Evolutionary conservation across 2,329 filamentous ascomycete genomes (phyloP).

Genomic region (Pseudogymnoascus sp.): DNA sequence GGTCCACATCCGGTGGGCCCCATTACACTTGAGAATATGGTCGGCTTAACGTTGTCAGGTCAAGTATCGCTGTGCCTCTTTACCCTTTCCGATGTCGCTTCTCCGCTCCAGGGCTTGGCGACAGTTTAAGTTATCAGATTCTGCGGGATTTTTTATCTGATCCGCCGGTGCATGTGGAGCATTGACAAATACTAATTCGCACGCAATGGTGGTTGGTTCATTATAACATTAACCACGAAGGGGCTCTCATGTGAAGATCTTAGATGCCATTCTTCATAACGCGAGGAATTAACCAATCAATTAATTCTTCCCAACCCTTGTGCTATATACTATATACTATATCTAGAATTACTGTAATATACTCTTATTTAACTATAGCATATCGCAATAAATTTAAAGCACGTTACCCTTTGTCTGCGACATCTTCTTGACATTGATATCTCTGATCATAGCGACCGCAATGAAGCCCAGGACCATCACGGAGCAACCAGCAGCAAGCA

Average conservation of each 20-base stretch:
- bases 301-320: not conserved
- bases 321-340: not conserved
- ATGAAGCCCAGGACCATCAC: conserved; percentile 37
- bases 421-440: conserved; percentile 39
- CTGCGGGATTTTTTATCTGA: conserved; percentile 7
- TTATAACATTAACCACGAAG: not conserved
- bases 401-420: conserved; percentile 37
- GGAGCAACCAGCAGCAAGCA: conserved; percentile 44
- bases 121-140: conserved; percentile 7
- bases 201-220: not conserved
- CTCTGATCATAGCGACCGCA: conserved; percentile 37
- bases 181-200: not conserved
- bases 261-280: not conserved
- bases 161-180: not conserved
- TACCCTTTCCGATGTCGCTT: not conserved
- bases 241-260: not conserved
- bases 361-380: not conserved
- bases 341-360: not conserved
- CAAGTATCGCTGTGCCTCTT: not conserved
- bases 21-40: not conserved
- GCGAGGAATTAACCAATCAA: not conserved
- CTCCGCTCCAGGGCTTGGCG: not conserved
- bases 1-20: not conserved
- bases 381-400: conserved; percentile 12
- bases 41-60: not conserved